These are phyloP conservation scores for Acacia confusa DNA, from an alignment of 306 rosid species.

Conservation along the genomic window DNA sequence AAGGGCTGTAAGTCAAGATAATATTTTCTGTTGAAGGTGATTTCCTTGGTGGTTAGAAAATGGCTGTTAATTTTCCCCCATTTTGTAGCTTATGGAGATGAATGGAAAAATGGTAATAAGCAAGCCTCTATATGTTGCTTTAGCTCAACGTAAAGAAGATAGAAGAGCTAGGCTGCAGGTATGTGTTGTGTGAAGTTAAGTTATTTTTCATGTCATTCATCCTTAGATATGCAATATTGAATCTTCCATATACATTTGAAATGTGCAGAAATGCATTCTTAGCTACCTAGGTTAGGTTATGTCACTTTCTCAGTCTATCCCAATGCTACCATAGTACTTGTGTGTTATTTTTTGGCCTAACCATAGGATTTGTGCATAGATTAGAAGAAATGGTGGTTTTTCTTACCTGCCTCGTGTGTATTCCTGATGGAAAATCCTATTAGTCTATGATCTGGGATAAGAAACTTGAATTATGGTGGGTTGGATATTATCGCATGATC, in stretches of 20 bases:
- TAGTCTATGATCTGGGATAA: not conserved
- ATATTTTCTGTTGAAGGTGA: not conserved
- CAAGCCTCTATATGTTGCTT: slow-evolving; percentile 98
- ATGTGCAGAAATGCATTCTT: not conserved
- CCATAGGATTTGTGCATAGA: slow-evolving; percentile 2
- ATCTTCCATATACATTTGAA: not conserved
- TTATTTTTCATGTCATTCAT: not conserved
- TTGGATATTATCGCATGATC: not conserved
- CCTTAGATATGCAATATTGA: not conserved
- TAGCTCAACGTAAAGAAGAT: slow-evolving; percentile 95
- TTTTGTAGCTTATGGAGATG: slow-evolving; percentile 80
- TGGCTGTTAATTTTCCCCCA: not conserved
- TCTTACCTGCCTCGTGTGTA: not conserved
- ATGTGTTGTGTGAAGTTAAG: slow-evolving; percentile 23
- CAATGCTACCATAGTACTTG: not conserved
- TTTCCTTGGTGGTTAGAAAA: not conserved
- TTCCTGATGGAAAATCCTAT: not conserved
- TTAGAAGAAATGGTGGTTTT: not conserved
- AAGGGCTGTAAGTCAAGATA: slow-evolving; percentile 74
- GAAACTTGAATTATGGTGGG: slow-evolving; percentile 4
- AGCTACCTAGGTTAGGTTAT: not conserved
- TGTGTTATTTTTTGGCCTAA: not conserved
- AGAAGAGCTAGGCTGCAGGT: slow-evolving; percentile 99
- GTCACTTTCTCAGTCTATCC: not conserved
- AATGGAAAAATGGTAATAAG: slow-evolving; percentile 87